Percentiles rank a stretch among this genome's conserved stretches.
phyloP scores from a whole-genome alignment of 2,329 filamentous ascomycete species.

The Tolypocladium endophyticum region DNA sequence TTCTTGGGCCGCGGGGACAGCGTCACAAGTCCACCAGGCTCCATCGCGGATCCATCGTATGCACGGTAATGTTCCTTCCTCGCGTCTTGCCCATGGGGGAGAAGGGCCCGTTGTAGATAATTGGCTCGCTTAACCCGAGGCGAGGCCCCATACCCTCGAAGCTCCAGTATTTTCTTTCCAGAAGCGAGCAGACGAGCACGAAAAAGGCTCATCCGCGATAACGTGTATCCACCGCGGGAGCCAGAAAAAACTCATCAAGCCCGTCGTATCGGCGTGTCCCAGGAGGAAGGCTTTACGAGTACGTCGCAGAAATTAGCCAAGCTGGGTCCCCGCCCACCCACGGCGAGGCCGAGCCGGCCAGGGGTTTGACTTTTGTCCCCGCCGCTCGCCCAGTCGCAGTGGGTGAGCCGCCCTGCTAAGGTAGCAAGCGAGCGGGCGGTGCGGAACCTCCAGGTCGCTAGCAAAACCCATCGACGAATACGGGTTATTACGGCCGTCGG shows the following conservation, averaged over 20 bases:
- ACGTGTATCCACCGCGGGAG: conserved; percentile 3
- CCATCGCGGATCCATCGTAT: neutral
- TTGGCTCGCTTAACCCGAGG: neutral
- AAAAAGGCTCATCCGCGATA: conserved; percentile 4
- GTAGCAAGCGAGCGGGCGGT: neutral
- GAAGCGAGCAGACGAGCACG: neutral
- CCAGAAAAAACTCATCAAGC: conserved; percentile 4
- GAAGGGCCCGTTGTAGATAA: neutral
- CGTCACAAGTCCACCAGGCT: neutral
- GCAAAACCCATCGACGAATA: neutral
- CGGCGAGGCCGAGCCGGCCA: neutral
- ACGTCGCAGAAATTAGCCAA: neutral
- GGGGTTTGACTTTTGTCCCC: neutral
- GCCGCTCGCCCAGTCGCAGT: neutral
- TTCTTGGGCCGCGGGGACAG: neutral
- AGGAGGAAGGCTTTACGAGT: neutral
- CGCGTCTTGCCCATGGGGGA: neutral
- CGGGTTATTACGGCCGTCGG: neutral
- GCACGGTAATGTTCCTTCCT: neutral
- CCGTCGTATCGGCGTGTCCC: neutral
- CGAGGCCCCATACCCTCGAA: neutral
- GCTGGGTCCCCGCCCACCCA: neutral
- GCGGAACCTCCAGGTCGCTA: neutral
- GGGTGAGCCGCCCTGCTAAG: neutral
- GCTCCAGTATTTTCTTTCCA: neutral